These are phyloP conservation scores for Mucor indicus DNA, from an alignment of 371 early-diverging fungal genomes.

Conservation along the genomic window DNA sequence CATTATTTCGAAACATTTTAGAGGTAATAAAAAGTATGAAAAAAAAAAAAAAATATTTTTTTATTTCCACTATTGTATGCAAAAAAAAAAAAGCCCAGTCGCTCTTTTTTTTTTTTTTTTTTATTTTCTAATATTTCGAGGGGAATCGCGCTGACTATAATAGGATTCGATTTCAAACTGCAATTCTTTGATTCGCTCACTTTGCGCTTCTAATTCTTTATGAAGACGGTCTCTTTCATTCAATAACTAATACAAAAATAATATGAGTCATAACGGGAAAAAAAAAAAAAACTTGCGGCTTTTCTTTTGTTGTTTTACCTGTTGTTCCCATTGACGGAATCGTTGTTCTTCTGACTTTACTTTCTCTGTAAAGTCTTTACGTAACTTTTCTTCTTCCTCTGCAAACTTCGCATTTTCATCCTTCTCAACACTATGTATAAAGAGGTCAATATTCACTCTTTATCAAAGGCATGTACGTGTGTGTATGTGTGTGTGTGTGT, in stretches of 20 bases:
- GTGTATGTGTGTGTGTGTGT: too few species aligned
- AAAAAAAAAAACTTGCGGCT: not conserved
- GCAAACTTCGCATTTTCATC: slow-evolving; percentile 90
- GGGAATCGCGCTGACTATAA: slow-evolving; percentile 35
- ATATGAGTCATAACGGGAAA: not conserved
- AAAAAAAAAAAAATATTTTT: too few species aligned
- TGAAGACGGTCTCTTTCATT: slow-evolving; percentile 95
- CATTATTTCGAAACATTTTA: too few species aligned
- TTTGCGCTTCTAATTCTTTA: slow-evolving; percentile 92
- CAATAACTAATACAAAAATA: too few species aligned
- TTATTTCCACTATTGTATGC: not conserved
- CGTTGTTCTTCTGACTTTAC: slow-evolving; percentile 90
- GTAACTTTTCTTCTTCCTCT: slow-evolving; percentile 90
- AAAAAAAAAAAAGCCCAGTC: not conserved
- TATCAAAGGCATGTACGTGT: too few species aligned
- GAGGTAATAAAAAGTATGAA: too few species aligned
- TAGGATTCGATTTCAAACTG: slow-evolving; percentile 75
- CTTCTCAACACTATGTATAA: slow-evolving; percentile 57
- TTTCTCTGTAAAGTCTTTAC: slow-evolving; percentile 92
- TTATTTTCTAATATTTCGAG: slow-evolving; percentile 33
- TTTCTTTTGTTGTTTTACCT: slow-evolving; percentile 62
- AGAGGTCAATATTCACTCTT: too few species aligned
- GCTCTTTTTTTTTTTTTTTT: not conserved
- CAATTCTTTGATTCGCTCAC: slow-evolving; percentile 83
- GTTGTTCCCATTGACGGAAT: slow-evolving; percentile 96